phyloP scores from a whole-genome alignment of 352 stramenopile species.

The Phytophthora pseudosyringae region DNA sequence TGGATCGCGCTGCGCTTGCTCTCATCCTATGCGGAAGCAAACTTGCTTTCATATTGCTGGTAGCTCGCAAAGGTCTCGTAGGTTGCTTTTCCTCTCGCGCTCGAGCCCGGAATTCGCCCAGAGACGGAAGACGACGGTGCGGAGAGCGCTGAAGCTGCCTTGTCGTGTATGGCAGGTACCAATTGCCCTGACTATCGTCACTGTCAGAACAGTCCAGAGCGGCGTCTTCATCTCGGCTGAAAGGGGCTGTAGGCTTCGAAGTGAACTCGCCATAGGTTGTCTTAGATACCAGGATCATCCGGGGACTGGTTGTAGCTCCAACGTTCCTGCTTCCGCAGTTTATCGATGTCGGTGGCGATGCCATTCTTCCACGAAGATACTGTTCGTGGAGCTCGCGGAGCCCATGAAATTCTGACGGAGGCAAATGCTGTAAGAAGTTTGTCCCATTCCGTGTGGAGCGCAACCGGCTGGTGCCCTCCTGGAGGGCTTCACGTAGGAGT shows the following conservation, averaged over 20 bases:
- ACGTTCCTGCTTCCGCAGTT: background rate
- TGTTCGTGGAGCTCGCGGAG: constrained; percentile 44
- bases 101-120: constrained; percentile 52
- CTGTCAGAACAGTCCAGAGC: background rate
- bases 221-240: constrained; percentile 15
- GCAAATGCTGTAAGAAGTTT: constrained; percentile 48
- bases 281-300: constrained; percentile 2
- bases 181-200: constrained; percentile 10
- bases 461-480: constrained; percentile 55
- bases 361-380: constrained; percentile 34
- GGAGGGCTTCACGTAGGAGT: constrained; percentile 58
- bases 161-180: constrained; percentile 78
- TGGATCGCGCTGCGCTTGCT: constrained; percentile 7
- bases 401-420: constrained; percentile 36
- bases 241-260: background rate
- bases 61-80: constrained; percentile 35
- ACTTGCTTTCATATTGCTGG: constrained; percentile 15
- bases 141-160: constrained; percentile 52
- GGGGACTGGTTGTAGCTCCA: constrained; percentile 11
- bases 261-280: background rate
- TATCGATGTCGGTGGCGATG: background rate
- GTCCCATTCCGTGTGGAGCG: constrained; percentile 56
- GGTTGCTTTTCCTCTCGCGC: constrained; percentile 53
- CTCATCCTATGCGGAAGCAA: constrained; percentile 4
- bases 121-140: constrained; percentile 50